phyloP scores from a whole-genome alignment of 495 filamentous ascomycete genomes.

The Neurospora tetraspora region DNA sequence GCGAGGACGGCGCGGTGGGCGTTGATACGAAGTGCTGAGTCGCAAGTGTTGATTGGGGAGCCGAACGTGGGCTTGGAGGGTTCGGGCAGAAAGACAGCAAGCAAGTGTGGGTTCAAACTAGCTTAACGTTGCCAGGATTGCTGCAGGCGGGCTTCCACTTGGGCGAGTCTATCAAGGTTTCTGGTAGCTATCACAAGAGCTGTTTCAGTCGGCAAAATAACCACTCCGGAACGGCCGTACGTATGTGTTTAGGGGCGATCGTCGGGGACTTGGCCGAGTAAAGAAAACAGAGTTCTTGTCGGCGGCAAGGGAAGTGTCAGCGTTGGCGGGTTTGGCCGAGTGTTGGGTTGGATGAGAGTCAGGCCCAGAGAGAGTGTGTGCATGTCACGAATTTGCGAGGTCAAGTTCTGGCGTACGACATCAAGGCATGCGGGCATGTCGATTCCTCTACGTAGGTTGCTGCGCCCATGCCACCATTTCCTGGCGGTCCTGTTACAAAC shows the following conservation, averaged over 20 bases:
- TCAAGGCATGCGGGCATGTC: neutral
- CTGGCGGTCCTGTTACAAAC: neutral
- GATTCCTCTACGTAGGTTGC: neutral
- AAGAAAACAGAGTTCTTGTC: neutral
- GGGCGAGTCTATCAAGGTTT: neutral
- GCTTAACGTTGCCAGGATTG: neutral
- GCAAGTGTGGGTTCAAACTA: neutral
- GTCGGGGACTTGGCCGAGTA: neutral
- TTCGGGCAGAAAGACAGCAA: neutral
- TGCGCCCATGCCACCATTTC: neutral
- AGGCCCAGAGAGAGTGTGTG: neutral
- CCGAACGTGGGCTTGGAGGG: neutral
- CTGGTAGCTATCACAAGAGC: neutral
- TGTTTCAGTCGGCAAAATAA: neutral
- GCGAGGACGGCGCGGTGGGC: neutral
- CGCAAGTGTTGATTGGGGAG: neutral
- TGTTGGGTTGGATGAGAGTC: neutral
- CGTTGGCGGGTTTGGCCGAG: neutral
- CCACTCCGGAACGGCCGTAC: neutral
- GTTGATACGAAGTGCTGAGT: neutral
- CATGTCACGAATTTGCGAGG: neutral
- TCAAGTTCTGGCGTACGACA: neutral
- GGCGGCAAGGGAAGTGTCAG: neutral
- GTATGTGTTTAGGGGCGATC: neutral
- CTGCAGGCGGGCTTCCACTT: neutral